These are phyloP conservation scores for Salix viminalis DNA, from an alignment of 345 rosid species.

Conservation along the genomic window DNA sequence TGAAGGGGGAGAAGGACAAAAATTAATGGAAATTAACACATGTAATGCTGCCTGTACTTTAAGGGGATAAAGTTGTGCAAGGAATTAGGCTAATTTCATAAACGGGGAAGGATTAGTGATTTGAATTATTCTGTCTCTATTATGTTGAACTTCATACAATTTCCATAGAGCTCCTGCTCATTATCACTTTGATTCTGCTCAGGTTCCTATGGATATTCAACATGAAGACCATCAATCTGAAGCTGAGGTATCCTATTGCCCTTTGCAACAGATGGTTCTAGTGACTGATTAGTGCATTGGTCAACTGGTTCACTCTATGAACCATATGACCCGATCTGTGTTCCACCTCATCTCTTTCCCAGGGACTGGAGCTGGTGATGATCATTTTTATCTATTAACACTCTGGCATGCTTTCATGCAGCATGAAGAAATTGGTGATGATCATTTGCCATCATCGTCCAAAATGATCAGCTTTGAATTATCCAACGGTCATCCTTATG, in stretches of 20 bases:
- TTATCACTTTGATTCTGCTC: conserved; percentile 15
- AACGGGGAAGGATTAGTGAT: not conserved
- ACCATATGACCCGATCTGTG: not conserved
- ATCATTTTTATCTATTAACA: not conserved
- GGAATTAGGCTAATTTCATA: not conserved
- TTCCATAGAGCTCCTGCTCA: not conserved
- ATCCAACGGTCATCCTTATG: conserved; percentile 54
- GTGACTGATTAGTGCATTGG: not conserved
- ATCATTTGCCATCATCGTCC: conserved; percentile 56
- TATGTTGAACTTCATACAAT: not conserved
- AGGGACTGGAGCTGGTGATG: not conserved
- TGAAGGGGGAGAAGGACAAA: not conserved
- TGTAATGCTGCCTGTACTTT: not conserved
- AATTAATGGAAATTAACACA: not conserved
- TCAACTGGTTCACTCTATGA: not conserved
- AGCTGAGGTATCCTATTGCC: conserved; percentile 41
- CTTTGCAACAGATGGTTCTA: not conserved
- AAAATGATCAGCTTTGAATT: conserved; percentile 83
- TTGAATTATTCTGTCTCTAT: not conserved
- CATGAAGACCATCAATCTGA: conserved; percentile 41
- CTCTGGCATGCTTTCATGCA: conserved; percentile 27
- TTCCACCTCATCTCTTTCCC: not conserved
- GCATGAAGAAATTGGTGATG: conserved; percentile 44
- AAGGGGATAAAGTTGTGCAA: not conserved
- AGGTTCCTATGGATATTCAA: conserved; percentile 78